These are phyloP conservation scores for Lolium perenne DNA, from an alignment of 176 grass and related monocot genomes.

Conservation along the genomic window DNA sequence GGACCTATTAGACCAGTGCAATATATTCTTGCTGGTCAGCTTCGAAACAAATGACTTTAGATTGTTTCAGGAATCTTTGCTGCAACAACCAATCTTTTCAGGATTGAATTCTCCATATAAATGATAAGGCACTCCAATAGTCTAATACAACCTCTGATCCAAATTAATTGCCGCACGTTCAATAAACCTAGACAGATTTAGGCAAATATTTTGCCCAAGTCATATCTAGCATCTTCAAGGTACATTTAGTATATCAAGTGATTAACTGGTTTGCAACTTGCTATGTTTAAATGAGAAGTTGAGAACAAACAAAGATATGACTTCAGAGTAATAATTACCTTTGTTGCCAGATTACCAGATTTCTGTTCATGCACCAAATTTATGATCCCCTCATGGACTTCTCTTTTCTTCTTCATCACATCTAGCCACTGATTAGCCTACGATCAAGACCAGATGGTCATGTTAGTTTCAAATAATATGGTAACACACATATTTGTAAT, in stretches of 20 bases:
- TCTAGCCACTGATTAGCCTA: constrained; percentile 91
- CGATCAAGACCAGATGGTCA: constrained; percentile 24
- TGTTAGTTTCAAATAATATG: background rate
- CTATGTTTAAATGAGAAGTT: background rate
- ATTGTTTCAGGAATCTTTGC: constrained; percentile 3
- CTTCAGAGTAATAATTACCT: constrained; percentile 58
- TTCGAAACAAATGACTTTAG: constrained; percentile 30
- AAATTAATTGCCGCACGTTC: too few relatives aligned
- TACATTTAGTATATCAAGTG: background rate
- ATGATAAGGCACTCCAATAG: background rate
- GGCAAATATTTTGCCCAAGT: too few relatives aligned
- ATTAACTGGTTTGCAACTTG: background rate
- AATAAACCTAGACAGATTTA: too few relatives aligned
- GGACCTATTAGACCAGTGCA: background rate
- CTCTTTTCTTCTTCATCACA: constrained; percentile 94
- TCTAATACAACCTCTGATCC: background rate
- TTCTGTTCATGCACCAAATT: constrained; percentile 78
- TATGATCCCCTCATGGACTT: constrained; percentile 87
- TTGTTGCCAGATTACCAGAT: constrained; percentile 43
- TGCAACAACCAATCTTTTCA: constrained; percentile 13
- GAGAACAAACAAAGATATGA: constrained; percentile 26
- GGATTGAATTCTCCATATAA: background rate
- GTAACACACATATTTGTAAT: background rate
- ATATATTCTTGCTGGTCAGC: background rate
- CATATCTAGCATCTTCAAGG: constrained; percentile 34